Conservation (phyloP, 305 asterid species). For the Ajuga reptans region DNA sequence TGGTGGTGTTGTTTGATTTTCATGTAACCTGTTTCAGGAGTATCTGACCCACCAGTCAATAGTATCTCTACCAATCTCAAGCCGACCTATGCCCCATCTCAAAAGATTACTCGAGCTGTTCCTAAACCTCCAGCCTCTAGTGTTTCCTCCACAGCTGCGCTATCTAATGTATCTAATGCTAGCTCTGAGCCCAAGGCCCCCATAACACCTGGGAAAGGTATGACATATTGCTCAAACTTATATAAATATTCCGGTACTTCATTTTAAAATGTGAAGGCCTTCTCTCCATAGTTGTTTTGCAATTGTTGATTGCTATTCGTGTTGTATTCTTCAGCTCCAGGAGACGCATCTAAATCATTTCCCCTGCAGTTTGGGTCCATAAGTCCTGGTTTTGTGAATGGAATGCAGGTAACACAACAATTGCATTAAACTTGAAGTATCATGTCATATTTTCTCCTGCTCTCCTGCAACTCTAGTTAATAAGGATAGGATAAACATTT, state of each 20-base stretch:
- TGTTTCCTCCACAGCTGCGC: slow-evolving; percentile 33
- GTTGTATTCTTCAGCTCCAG: slow-evolving; percentile 31
- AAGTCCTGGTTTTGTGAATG: slow-evolving; percentile 63
- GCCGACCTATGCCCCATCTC: slow-evolving; percentile 36
- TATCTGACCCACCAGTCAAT: slow-evolving; percentile 32
- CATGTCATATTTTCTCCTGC: not conserved
- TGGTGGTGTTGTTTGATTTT: not conserved
- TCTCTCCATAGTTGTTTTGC: not conserved
- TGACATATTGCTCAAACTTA: slow-evolving; percentile 15
- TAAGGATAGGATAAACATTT: slow-evolving; percentile 1
- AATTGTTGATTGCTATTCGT: slow-evolving; percentile 18
- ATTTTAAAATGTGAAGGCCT: not conserved
- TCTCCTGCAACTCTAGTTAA: slow-evolving; percentile 8
- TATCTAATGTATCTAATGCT: slow-evolving; percentile 38
- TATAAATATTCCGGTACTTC: not conserved
- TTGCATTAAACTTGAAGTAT: slow-evolving; percentile 12
- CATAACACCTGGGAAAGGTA: slow-evolving; percentile 56
- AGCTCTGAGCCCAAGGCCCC: slow-evolving; percentile 39
- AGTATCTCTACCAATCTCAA: slow-evolving; percentile 29
- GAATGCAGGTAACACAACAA: slow-evolving; percentile 44
- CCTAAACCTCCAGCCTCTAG: slow-evolving; percentile 51
- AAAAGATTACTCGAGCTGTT: slow-evolving; percentile 41
- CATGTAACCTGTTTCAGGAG: slow-evolving; percentile 32
- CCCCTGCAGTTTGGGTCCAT: slow-evolving; percentile 81
- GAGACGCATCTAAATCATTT: slow-evolving; percentile 49